These are phyloP conservation scores for Guyanaporus albipodus DNA, from an alignment of 768 basidiomycete genomes.

Conservation along the genomic window DNA sequence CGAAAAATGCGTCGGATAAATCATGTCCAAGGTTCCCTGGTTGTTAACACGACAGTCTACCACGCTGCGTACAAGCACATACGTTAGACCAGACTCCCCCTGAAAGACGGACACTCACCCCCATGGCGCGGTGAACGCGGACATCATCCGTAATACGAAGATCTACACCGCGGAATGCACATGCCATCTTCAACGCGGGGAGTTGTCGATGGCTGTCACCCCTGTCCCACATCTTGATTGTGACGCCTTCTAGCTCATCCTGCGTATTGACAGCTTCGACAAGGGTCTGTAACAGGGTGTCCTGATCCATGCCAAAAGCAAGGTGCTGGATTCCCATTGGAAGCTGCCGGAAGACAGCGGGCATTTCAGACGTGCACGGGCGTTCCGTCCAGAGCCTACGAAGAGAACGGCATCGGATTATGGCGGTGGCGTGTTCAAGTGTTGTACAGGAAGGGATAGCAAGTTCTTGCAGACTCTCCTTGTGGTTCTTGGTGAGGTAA, in stretches of 20 bases:
- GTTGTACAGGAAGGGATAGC: constrained; percentile 53
- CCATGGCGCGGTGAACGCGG: constrained; percentile 46
- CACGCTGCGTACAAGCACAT: constrained; percentile 16
- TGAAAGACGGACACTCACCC: constrained; percentile 37
- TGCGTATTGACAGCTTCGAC: constrained; percentile 50
- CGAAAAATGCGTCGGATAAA: background rate
- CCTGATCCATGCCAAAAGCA: constrained; percentile 57
- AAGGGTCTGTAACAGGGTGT: constrained; percentile 51
- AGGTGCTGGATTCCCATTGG: constrained; percentile 51
- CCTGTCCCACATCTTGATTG: constrained; percentile 51
- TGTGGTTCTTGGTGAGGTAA: constrained; percentile 49
- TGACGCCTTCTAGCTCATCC: constrained; percentile 44
- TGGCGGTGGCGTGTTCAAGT: constrained; percentile 42
- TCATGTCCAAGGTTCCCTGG: background rate
- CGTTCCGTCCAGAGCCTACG: constrained; percentile 55
- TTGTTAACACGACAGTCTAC: constrained; percentile 21
- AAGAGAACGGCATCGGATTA: constrained; percentile 48
- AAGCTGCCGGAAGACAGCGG: constrained; percentile 44
- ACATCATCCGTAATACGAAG: constrained; percentile 51
- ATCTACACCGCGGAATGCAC: constrained; percentile 58
- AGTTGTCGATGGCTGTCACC: constrained; percentile 49
- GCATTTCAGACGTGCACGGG: constrained; percentile 37
- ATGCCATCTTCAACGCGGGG: constrained; percentile 55
- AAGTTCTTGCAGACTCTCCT: constrained; percentile 47
- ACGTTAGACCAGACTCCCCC: constrained; percentile 13